These are phyloP conservation scores for Penicillium sp. DNA, from an alignment of 2,329 filamentous ascomycete genomes.

Conservation along the genomic window DNA sequence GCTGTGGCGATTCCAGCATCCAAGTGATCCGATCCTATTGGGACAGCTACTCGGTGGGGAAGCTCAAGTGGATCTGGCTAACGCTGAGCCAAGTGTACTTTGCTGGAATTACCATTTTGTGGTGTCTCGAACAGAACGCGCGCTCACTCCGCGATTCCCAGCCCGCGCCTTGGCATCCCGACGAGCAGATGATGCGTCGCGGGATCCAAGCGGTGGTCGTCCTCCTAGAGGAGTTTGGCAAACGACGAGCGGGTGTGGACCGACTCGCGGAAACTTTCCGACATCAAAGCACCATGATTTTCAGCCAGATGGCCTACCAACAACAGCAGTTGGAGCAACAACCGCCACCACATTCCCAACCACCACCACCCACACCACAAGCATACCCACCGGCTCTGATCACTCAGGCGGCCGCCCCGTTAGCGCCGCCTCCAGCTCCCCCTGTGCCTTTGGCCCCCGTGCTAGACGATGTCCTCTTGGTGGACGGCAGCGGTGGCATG, in stretches of 20 bases:
- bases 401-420: slow-evolving; percentile 21
- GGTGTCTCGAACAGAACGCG: slow-evolving; percentile 46
- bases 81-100: slow-evolving; percentile 45
- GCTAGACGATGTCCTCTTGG: slow-evolving; percentile 40
- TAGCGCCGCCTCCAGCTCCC: slow-evolving; percentile 24
- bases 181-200: slow-evolving; percentile 42
- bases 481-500: slow-evolving; percentile 34
- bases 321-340: slow-evolving; percentile 33
- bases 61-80: slow-evolving; percentile 48
- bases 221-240: slow-evolving; percentile 43
- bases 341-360: slow-evolving; percentile 23
- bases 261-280: slow-evolving; percentile 42
- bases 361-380: slow-evolving; percentile 17
- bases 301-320: slow-evolving; percentile 42
- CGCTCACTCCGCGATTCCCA: slow-evolving; percentile 35
- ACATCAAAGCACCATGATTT: slow-evolving; percentile 43
- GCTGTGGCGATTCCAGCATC: slow-evolving; percentile 44
- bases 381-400: slow-evolving; percentile 19
- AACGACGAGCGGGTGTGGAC: slow-evolving; percentile 42
- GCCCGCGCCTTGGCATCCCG: slow-evolving; percentile 38
- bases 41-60: slow-evolving; percentile 44
- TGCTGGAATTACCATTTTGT: slow-evolving; percentile 45
- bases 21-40: slow-evolving; percentile 45
- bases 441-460: slow-evolving; percentile 38
- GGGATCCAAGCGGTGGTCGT: slow-evolving; percentile 43